Conservation (phyloP, 257 asterid species). For the Jasminum sambac region DNA sequence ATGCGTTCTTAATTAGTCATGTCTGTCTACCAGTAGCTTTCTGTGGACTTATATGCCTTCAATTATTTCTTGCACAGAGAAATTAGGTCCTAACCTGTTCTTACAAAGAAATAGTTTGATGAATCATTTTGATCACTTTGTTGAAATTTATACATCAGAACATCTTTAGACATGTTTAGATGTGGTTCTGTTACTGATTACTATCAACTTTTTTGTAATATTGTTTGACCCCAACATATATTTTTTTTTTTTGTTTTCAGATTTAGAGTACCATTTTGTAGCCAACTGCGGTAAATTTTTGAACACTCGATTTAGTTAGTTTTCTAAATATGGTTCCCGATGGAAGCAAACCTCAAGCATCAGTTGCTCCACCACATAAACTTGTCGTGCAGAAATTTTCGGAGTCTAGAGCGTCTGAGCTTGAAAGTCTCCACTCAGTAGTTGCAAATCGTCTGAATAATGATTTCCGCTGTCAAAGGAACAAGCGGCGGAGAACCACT, state of each 20-base stretch:
- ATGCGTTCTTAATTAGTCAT: neutral
- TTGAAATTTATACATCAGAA: neutral
- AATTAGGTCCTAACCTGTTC: neutral
- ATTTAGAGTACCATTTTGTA: neutral
- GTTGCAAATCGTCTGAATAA: conserved; percentile 55
- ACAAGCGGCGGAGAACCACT: conserved; percentile 84
- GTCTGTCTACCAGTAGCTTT: neutral
- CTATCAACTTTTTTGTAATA: neutral
- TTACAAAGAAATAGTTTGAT: neutral
- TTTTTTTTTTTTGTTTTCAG: neutral
- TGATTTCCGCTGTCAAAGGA: conserved; percentile 63
- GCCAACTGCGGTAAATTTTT: neutral
- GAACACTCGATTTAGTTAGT: conserved; percentile 20
- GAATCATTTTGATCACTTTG: neutral
- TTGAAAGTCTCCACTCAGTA: conserved; percentile 61
- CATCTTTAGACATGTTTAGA: neutral
- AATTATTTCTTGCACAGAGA: neutral
- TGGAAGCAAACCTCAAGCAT: conserved; percentile 37
- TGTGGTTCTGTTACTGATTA: neutral
- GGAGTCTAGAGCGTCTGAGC: conserved; percentile 78
- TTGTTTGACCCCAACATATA: neutral
- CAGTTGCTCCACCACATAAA: conserved; percentile 60
- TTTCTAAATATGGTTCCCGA: conserved; percentile 34
- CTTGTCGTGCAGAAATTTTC: conserved; percentile 68
- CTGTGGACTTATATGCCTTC: neutral